Evolutionary conservation across 441 rosid species (phyloP).

Genomic region (Arabidopsis hybrid): DNA sequence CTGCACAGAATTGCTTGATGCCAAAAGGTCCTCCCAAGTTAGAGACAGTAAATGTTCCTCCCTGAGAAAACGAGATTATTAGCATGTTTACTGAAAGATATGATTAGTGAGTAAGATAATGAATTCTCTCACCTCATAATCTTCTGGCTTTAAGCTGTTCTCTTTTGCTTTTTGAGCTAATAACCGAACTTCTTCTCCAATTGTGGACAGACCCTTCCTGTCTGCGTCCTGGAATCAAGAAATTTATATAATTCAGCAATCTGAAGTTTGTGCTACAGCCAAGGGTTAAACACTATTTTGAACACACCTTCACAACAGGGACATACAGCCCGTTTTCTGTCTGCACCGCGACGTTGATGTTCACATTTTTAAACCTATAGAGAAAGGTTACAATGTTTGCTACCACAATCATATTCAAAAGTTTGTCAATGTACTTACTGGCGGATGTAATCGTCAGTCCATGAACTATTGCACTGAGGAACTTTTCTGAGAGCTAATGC

Average conservation of each 20-base stretch:
- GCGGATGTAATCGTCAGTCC: slow-evolving; percentile 91
- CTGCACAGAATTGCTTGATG: slow-evolving; percentile 92
- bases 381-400: slow-evolving; percentile 27
- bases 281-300: slow-evolving; percentile 10
- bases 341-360: slow-evolving; percentile 89
- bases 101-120: neutral
- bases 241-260: neutral
- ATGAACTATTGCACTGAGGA: slow-evolving; percentile 98
- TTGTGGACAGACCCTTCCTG: slow-evolving; percentile 85
- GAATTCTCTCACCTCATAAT: slow-evolving; percentile 67
- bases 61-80: slow-evolving; percentile 52
- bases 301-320: slow-evolving; percentile 80
- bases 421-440: slow-evolving; percentile 65
- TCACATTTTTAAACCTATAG: slow-evolving; percentile 74
- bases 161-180: slow-evolving; percentile 89
- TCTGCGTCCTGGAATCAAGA: slow-evolving; percentile 73
- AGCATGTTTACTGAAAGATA: slow-evolving; percentile 2
- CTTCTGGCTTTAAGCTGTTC: slow-evolving; percentile 86
- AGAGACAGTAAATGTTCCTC: slow-evolving; percentile 96
- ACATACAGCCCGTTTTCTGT: slow-evolving; percentile 89
- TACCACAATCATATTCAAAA: slow-evolving; percentile 3
- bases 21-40: slow-evolving; percentile 99
- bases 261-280: neutral
- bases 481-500: slow-evolving; percentile 91
- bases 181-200: slow-evolving; percentile 71